Evolutionary conservation across 805 yeast species (phyloP).

Genomic region (Barnettozyma salicaria): DNA sequence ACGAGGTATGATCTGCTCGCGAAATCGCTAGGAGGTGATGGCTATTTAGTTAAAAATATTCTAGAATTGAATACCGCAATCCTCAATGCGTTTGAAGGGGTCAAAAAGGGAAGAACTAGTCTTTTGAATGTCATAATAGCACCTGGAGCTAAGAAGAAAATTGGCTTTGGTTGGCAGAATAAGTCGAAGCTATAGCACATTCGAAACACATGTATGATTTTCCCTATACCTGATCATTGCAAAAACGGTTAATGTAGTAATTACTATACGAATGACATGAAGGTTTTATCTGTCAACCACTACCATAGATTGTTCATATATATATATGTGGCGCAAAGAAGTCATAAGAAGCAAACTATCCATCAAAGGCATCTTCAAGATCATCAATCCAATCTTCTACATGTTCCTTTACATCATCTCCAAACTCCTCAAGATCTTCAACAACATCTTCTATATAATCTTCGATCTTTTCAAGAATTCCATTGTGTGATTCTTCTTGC

Average conservation of each 20-base stretch:
- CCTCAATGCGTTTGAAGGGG: slow-evolving; percentile 32
- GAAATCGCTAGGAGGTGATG: slow-evolving; percentile 50
- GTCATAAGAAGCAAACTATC: too few relatives aligned
- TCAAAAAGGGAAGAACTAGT: slow-evolving; percentile 31
- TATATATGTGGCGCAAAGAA: too few relatives aligned
- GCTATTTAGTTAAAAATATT: slow-evolving; percentile 39
- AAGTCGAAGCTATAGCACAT: slow-evolving; percentile 25
- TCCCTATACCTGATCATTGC: too few relatives aligned
- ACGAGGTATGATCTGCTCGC: slow-evolving; percentile 55
- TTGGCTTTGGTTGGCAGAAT: slow-evolving; percentile 69
- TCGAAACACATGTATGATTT: background rate
- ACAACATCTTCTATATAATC: slow-evolving; percentile 27
- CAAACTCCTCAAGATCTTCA: slow-evolving; percentile 25
- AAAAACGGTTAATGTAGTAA: too few relatives aligned
- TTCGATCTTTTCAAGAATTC: slow-evolving; percentile 11
- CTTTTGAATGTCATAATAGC: slow-evolving; percentile 59
- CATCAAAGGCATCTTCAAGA: slow-evolving; percentile 16
- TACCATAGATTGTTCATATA: too few relatives aligned
- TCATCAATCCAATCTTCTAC: slow-evolving; percentile 9
- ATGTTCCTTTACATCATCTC: slow-evolving; percentile 8
- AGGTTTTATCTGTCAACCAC: too few relatives aligned
- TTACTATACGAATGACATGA: too few relatives aligned
- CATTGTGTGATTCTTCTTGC: too few relatives aligned
- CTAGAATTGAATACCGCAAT: slow-evolving; percentile 33
- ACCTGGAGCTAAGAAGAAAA: slow-evolving; percentile 46